Conservation (phyloP, 495 filamentous ascomycete species). For the Friedmanniomyces endolithicus region DNA sequence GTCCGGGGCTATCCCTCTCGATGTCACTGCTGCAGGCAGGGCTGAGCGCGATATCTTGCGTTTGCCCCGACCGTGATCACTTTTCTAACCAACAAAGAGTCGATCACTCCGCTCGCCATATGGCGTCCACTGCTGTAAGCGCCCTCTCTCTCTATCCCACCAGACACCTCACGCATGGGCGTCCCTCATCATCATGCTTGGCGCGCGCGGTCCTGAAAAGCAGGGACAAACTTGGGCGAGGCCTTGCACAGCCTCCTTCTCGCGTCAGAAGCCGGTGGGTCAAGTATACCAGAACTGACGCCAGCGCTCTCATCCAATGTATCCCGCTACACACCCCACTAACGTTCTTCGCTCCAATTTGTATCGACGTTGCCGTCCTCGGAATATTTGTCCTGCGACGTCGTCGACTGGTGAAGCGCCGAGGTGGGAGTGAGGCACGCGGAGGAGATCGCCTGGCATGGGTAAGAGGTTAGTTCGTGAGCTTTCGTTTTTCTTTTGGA, state of each 20-base stretch:
- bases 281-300: neutral
- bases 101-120: too few relatives aligned
- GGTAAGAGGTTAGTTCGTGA: slow-evolving; percentile 12
- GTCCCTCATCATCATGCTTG: too few relatives aligned
- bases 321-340: too few relatives aligned
- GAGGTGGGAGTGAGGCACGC: neutral
- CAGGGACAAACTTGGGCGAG: neutral
- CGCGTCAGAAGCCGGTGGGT: neutral
- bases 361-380: neutral
- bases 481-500: neutral
- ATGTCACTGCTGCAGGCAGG: too few relatives aligned
- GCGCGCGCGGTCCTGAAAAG: neutral
- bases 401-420: neutral
- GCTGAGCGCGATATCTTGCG: too few relatives aligned
- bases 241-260: neutral
- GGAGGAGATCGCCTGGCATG: slow-evolving; percentile 8
- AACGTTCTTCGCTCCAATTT: neutral
- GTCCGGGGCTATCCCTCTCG: too few relatives aligned
- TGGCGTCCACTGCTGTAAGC: too few relatives aligned
- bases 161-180: too few relatives aligned
- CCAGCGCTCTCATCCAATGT: neutral
- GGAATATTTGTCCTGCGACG: neutral
- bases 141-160: too few relatives aligned
- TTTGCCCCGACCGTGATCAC: too few relatives aligned
- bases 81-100: too few relatives aligned